These are phyloP conservation scores for Fusarium verrucosum DNA, from an alignment of 2,329 filamentous ascomycete species.

Conservation along the genomic window DNA sequence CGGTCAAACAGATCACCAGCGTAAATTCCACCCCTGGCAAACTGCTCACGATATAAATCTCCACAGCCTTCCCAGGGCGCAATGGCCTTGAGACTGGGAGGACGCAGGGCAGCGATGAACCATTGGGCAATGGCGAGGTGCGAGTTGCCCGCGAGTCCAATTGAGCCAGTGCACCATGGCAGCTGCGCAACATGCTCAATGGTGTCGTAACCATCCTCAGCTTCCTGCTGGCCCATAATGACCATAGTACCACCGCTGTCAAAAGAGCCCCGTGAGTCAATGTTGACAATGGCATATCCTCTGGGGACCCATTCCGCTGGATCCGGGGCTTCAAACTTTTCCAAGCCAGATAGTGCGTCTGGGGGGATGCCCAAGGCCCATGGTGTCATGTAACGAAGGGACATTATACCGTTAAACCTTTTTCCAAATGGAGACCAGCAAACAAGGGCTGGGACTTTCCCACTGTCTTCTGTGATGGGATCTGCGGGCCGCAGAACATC, in stretches of 20 bases:
- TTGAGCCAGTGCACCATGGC: not conserved
- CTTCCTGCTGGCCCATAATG: conserved; percentile 15
- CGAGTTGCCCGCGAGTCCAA: conserved; percentile 3
- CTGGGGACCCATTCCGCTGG: conserved; percentile 14
- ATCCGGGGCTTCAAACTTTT: conserved; percentile 15
- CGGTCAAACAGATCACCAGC: conserved; percentile 1
- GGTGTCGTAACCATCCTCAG: not conserved
- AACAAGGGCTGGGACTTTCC: not conserved
- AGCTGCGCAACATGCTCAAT: conserved; percentile 6
- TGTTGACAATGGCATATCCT: conserved; percentile 10
- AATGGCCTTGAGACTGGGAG: conserved; percentile 9
- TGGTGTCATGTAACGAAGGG: not conserved
- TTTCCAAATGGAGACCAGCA: conserved; percentile 21
- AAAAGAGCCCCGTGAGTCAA: conserved; percentile 3
- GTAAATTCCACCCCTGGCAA: not conserved
- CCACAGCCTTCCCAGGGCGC: conserved; percentile 12
- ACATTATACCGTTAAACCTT: conserved; percentile 15
- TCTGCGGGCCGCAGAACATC: conserved; percentile 13
- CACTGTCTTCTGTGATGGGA: not conserved
- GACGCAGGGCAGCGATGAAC: conserved; percentile 7
- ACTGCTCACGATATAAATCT: not conserved
- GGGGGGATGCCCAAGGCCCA: conserved; percentile 3
- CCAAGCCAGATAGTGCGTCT: not conserved
- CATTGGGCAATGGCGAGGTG: conserved; percentile 15
- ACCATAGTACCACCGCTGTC: conserved; percentile 10